Base-by-base conservation (phyloP, 306 rosid species). In the Ammopiptanthus mongolicus region DNA sequence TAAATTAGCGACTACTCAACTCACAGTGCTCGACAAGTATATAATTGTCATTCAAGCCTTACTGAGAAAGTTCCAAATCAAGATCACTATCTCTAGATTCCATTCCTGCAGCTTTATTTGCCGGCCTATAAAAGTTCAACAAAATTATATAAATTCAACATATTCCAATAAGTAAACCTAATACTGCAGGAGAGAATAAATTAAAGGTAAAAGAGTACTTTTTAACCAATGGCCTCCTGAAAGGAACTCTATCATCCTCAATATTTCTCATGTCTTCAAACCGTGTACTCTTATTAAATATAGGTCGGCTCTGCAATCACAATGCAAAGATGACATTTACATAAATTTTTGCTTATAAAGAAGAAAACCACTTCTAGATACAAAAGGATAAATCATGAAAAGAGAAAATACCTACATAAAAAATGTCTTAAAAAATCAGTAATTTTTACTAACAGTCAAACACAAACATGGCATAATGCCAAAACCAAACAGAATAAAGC, bases 21-120 rank as follows among this genome's bases (percentile, higher is more conserved):
- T 41, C 60, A 65, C 59, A 56, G 56, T 44, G 64, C 47, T 58
- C 69, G 36, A 55, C 34, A 17, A 17, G 50, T 39, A 37, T 29
- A 78, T 9, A 13, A 76, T 44, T 28, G 58, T 31, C 75, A 69
- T 18, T 69, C 33, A 17, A 63, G 63, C 59, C 92, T 73, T 90
- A 96, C 99, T 86, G 86, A 65, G 99, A 89, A 76, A 92, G 84
- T 57, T 96, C 99, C 77, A 96, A 83, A 82, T 92, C 99, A 47
- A 91, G 93, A 79, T 95, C 98, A 11, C 98, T 90, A 58, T 96
- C 98, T 84, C 98, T 88, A 25, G 98, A 92, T 89, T 90, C 88
- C 78, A 92, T 88, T 84, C 97, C 90, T 3, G 93, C 76, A 42
- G 93, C 88, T 78, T 87, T 96, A 82, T 84, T 89, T 33, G 78